Evolutionary conservation across 805 yeast genomes (phyloP).

Genomic region (Lachancea sp.): DNA sequence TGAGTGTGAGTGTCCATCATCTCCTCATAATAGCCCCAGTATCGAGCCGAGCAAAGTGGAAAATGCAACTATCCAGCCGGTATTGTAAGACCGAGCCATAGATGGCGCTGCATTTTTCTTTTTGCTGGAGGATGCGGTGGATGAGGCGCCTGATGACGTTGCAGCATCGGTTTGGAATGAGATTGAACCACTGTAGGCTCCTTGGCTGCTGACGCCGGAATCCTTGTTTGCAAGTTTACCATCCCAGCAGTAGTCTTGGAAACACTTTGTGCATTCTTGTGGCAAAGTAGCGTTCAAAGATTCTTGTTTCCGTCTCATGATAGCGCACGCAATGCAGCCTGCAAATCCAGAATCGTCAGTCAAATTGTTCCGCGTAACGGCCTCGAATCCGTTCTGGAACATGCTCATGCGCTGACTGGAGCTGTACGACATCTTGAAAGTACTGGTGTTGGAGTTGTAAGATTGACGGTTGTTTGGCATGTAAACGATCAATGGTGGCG

Average conservation of each 20-base stretch:
- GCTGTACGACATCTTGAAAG: constrained; percentile 58
- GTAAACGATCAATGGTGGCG: constrained; percentile 74
- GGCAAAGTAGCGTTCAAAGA: constrained; percentile 51
- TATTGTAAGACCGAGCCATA: not conserved
- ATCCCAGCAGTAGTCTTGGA: constrained; percentile 60
- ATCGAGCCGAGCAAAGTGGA: constrained; percentile 1
- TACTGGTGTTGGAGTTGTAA: constrained; percentile 63
- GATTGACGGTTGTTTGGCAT: constrained; percentile 67
- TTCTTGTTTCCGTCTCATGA: constrained; percentile 72
- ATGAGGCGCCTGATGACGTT: constrained; percentile 8
- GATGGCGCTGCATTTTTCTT: constrained; percentile 2
- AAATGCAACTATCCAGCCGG: constrained; percentile 1
- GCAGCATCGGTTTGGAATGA: constrained; percentile 10
- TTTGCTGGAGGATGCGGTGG: constrained; percentile 4
- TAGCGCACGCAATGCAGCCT: constrained; percentile 77
- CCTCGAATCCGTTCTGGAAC: constrained; percentile 69
- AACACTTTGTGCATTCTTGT: constrained; percentile 70
- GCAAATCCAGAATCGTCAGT: constrained; percentile 66
- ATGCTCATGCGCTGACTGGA: constrained; percentile 51
- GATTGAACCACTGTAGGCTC: constrained; percentile 12
- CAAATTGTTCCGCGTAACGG: constrained; percentile 58
- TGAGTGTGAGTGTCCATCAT: not conserved
- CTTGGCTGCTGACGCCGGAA: constrained; percentile 20
- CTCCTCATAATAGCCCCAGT: constrained; percentile 1
- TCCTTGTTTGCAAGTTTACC: constrained; percentile 39